Evolutionary conservation across 2,329 filamentous ascomycete genomes (phyloP).

Genomic region (Ceratocystis eucalypticola): DNA sequence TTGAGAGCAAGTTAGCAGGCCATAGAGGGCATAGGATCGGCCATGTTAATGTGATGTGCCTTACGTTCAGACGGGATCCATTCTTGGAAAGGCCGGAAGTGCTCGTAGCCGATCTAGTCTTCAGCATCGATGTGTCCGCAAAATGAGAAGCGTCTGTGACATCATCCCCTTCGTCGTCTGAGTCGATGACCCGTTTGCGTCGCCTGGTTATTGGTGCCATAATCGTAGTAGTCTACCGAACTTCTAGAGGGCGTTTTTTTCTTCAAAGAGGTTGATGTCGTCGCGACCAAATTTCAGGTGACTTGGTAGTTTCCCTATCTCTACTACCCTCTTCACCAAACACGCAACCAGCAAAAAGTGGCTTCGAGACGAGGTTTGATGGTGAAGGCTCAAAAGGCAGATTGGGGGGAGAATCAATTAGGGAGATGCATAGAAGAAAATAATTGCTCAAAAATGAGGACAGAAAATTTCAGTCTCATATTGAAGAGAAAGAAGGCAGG

Average conservation of each 20-base stretch:
- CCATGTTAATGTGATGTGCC: neutral
- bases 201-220: slow-evolving; percentile 49
- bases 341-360: neutral
- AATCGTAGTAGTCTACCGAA: slow-evolving; percentile 2
- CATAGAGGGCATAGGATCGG: neutral
- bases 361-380: neutral
- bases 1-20: slow-evolving; percentile 14
- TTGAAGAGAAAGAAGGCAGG: neutral
- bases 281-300: neutral
- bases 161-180: slow-evolving; percentile 38
- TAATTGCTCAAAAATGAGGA: neutral
- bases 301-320: neutral
- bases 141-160: slow-evolving; percentile 38
- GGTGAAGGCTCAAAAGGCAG: slow-evolving; percentile 19
- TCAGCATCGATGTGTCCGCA: slow-evolving; percentile 37
- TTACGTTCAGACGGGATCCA: slow-evolving; percentile 22
- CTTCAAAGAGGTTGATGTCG: neutral
- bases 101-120: slow-evolving; percentile 26
- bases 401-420: neutral
- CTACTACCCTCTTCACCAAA: neutral
- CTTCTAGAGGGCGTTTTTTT: neutral
- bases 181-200: slow-evolving; percentile 40
- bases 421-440: neutral
- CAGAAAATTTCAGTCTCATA: neutral
- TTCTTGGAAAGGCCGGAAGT: slow-evolving; percentile 33